These are phyloP conservation scores for Erysimum pusillum DNA, from an alignment of 441 rosid genomes.

Conservation along the genomic window DNA sequence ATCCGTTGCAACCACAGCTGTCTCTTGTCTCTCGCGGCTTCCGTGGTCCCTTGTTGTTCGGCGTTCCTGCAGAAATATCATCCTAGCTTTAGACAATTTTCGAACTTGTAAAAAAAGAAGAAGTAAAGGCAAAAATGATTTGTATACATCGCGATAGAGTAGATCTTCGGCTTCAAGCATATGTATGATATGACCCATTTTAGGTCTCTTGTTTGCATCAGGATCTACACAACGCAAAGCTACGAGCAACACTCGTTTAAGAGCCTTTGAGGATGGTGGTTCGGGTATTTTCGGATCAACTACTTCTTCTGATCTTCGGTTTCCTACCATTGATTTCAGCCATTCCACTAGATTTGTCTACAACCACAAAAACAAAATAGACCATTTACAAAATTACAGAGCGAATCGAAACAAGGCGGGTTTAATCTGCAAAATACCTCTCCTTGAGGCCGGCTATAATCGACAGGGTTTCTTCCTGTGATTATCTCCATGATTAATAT, in stretches of 20 bases:
- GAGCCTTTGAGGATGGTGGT: conserved; percentile 88
- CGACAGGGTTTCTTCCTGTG: conserved; percentile 89
- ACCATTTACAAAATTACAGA: neutral
- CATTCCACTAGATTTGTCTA: conserved; percentile 94
- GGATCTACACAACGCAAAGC: conserved; percentile 97
- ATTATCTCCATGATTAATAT: conserved; percentile 91
- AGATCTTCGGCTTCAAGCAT: conserved; percentile 96
- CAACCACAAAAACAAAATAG: neutral
- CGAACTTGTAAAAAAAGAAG: neutral
- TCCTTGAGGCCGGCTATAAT: conserved; percentile 84
- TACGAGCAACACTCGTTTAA: conserved; percentile 83
- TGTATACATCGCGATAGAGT: conserved; percentile 70
- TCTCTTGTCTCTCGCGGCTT: conserved; percentile 48
- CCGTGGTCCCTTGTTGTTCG: conserved; percentile 63
- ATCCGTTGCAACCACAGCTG: conserved; percentile 52
- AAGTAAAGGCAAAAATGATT: conserved; percentile 15
- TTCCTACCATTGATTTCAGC: conserved; percentile 90
- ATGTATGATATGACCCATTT: conserved; percentile 96
- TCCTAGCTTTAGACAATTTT: conserved; percentile 5
- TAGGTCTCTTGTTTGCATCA: conserved; percentile 96
- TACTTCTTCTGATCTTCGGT: conserved; percentile 85
- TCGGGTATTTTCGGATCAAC: conserved; percentile 89
- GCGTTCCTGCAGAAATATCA: conserved; percentile 60
- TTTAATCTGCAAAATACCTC: conserved; percentile 61
- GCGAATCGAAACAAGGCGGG: neutral